Evolutionary conservation across 2,329 filamentous ascomycete species (phyloP).

Genomic region (Colletotrichum phormii): DNA sequence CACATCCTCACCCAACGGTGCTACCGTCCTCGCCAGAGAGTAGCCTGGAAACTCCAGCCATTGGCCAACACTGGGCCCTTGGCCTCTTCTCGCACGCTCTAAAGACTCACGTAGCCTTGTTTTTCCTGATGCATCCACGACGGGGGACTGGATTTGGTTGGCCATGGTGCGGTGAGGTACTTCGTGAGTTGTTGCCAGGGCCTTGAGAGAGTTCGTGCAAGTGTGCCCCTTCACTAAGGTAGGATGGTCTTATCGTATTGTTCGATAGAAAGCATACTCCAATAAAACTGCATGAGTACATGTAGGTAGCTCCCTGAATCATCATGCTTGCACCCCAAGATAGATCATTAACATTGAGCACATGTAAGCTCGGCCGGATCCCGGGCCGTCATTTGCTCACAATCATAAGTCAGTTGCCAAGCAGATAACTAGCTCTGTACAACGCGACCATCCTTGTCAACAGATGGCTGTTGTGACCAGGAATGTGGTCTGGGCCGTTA

Average conservation of each 20-base stretch:
- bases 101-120: conserved; percentile 44
- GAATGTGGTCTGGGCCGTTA: background rate
- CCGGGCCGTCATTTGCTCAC: background rate
- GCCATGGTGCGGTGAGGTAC: conserved; percentile 17
- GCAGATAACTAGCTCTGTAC: background rate
- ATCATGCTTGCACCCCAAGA: background rate
- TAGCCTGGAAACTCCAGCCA: conserved; percentile 48
- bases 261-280: too few relatives aligned
- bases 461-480: background rate
- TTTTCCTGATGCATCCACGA: conserved; percentile 45
- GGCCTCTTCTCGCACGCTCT: conserved; percentile 42
- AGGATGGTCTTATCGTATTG: too few relatives aligned
- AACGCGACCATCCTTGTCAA: background rate
- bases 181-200: background rate
- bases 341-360: too few relatives aligned
- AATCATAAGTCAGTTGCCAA: background rate
- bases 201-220: background rate
- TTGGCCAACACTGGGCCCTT: conserved; percentile 45
- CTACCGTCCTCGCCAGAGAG: conserved; percentile 44
- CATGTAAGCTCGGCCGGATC: conserved; percentile 14
- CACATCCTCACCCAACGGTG: conserved; percentile 45
- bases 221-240: background rate
- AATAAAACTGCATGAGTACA: too few relatives aligned
- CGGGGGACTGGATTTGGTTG: conserved; percentile 36
- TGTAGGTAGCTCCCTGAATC: background rate